These are phyloP conservation scores for Cryphonectria nitschkei DNA, from an alignment of 2,329 filamentous ascomycete genomes.

Conservation along the genomic window DNA sequence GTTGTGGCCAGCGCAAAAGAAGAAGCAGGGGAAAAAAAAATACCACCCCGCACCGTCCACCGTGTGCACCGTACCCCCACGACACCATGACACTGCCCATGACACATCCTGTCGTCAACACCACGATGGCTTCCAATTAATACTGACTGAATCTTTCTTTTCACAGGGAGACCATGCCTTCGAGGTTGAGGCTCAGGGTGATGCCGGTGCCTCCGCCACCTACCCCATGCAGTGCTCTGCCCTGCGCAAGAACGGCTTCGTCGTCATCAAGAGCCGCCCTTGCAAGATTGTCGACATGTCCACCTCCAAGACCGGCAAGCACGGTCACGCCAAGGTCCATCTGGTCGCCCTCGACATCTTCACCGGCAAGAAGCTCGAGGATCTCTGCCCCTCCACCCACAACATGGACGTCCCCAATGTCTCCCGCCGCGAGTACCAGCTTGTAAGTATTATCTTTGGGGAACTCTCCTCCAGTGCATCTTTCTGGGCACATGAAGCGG, in stretches of 20 bases:
- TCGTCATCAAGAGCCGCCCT: slow-evolving; percentile 97
- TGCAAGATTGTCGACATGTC: slow-evolving; percentile 99
- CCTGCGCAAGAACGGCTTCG: slow-evolving; percentile 98
- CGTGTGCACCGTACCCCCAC: slow-evolving; percentile 28
- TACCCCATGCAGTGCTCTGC: slow-evolving; percentile 99
- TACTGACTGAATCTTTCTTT: slow-evolving; percentile 11
- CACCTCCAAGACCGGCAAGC: slow-evolving; percentile 99
- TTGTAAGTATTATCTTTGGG: slow-evolving; percentile 65
- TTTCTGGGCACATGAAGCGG: background rate
- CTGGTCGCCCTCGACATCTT: slow-evolving; percentile 98
- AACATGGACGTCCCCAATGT: slow-evolving; percentile 99
- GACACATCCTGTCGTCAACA: slow-evolving; percentile 14
- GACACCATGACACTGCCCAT: slow-evolving; percentile 31
- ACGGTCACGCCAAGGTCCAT: slow-evolving; percentile 99
- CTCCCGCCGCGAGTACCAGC: slow-evolving; percentile 85
- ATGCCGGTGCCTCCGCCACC: slow-evolving; percentile 93
- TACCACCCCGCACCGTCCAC: slow-evolving; percentile 51
- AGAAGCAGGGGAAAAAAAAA: slow-evolving; percentile 35
- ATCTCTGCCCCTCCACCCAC: slow-evolving; percentile 96
- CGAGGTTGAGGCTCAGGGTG: slow-evolving; percentile 69
- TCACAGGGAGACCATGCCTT: slow-evolving; percentile 72
- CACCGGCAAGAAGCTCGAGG: slow-evolving; percentile 99
- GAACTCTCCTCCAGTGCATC: too few relatives aligned
- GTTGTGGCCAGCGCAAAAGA: slow-evolving; percentile 35
- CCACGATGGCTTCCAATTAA: slow-evolving; percentile 23